Evolutionary conservation across 1,284 basidiomycete genomes (phyloP).

Genomic region (Pulveroboletus sp.): DNA sequence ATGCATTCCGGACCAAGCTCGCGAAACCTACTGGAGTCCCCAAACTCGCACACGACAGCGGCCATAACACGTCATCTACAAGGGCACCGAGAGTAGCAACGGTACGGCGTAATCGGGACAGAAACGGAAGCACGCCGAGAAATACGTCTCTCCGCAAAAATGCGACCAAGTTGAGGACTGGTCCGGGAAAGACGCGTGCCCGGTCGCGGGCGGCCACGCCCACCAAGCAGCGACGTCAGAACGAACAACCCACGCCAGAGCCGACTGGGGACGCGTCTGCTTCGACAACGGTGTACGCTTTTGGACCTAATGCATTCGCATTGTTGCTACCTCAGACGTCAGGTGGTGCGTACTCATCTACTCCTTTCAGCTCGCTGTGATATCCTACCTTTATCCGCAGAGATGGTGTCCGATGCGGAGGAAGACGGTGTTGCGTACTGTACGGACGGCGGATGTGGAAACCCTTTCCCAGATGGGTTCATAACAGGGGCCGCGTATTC

Average conservation of each 20-base stretch:
- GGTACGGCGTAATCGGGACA: not conserved
- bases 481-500: constrained; percentile 43
- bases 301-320: constrained; percentile 39
- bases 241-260: constrained; percentile 46
- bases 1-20: not conserved
- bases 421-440: constrained; percentile 44
- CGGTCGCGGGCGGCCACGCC: constrained; percentile 13
- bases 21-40: not conserved
- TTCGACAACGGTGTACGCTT: constrained; percentile 45
- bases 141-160: not conserved
- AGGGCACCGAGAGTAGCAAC: too few species aligned
- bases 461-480: constrained; percentile 42
- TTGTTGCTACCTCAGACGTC: constrained; percentile 41
- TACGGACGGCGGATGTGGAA: constrained; percentile 35
- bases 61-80: constrained; percentile 6
- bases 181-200: not conserved
- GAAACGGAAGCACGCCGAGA: not conserved
- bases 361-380: not conserved
- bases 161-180: not conserved
- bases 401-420: constrained; percentile 48
- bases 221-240: constrained; percentile 25
- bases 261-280: constrained; percentile 45
- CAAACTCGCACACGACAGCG: not conserved
- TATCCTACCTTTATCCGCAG: constrained; percentile 18
- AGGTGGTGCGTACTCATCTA: constrained; percentile 37